Evolutionary conservation across 1,284 basidiomycete genomes (phyloP), one percentile per base, ranked within the genome.

Genomic region (Mycosarcoma mackinlayi): DNA sequence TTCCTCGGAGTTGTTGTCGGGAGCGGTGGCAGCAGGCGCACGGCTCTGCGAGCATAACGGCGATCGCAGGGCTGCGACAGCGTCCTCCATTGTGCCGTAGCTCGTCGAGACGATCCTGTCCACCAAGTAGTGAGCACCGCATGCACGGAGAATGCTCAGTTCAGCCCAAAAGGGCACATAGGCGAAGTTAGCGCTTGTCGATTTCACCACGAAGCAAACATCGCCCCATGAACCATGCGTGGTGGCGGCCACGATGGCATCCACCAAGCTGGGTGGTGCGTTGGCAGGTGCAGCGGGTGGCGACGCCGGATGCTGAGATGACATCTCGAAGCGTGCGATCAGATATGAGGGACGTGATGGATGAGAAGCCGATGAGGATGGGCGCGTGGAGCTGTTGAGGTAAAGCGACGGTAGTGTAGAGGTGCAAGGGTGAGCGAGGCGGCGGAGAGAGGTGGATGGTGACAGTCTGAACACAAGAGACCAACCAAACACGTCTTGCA

Each of bases 121-220:
- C 0, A 16, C 33, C 3, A 66, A 10, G 3, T 33, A n/a, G 4
- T 9, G 13, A 3, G 51, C 56, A 0, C 52, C 48, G 19, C 28
- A 19, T 3, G 56, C 47, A 18, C 21, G 47, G 0, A 66, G 33
- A 0, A 46, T 31, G 3, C 8, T n/a, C 3, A 40, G 7, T 4
- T 51, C 19, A 0, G 39, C 52, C n/a, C 46, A 58, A 2, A 66
- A 34, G 6, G 21, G 19, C 6, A 33, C 59, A 31, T 41, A 63
- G 11, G 28, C 41, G 18, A 27, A n/a, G 18, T 21, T 35, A 18
- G 19, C 19, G 3, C 7, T 44, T 5, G 14, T 31, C n/a, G 21
- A 33, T 7, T 39, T 49, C 21, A 72, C 56, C 0, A 67, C 41
- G n/a, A 72, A 64, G 46, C 64, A 56, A 6, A 42, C 35, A 21